Conservation (phyloP, 306 rosid genomes). For the Medicago ruthenica region DNA sequence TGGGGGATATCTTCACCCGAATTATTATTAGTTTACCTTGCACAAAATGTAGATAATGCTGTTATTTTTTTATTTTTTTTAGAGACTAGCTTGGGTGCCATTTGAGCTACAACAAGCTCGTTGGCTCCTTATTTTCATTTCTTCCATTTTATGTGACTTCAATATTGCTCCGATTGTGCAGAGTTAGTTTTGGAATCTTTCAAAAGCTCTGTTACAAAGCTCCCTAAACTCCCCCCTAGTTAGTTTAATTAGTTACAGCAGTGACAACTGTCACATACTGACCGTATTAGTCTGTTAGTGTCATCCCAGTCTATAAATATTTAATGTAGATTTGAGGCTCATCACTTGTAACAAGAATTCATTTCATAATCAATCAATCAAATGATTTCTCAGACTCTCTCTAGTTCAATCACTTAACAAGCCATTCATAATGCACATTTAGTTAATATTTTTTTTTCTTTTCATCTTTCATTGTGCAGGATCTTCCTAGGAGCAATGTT, state of each 20-base stretch:
- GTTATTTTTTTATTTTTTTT: not conserved
- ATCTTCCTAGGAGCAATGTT: constrained; percentile 78
- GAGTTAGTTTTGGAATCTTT: not conserved
- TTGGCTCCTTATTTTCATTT: constrained; percentile 18
- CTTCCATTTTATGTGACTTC: constrained; percentile 21
- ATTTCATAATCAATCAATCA: not conserved
- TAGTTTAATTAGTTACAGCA: not conserved
- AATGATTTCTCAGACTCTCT: not conserved
- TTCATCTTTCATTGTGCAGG: constrained; percentile 53
- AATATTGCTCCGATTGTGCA: constrained; percentile 23
- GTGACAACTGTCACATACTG: not conserved
- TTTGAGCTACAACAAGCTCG: constrained; percentile 9
- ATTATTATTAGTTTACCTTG: constrained; percentile 29
- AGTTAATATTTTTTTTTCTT: constrained; percentile 8
- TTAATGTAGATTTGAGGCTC: not conserved
- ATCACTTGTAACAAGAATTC: constrained; percentile 1
- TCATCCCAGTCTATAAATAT: not conserved
- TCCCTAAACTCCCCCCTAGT: not conserved
- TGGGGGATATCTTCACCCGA: not conserved
- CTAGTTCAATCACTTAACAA: not conserved
- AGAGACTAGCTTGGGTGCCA: not conserved
- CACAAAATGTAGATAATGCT: constrained; percentile 11
- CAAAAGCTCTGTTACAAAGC: not conserved
- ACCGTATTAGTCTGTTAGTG: not conserved
- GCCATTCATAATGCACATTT: constrained; percentile 1